These are phyloP conservation scores for Leishmania mexicana DNA, from an alignment of 208 protist genomes.

Conservation along the genomic window DNA sequence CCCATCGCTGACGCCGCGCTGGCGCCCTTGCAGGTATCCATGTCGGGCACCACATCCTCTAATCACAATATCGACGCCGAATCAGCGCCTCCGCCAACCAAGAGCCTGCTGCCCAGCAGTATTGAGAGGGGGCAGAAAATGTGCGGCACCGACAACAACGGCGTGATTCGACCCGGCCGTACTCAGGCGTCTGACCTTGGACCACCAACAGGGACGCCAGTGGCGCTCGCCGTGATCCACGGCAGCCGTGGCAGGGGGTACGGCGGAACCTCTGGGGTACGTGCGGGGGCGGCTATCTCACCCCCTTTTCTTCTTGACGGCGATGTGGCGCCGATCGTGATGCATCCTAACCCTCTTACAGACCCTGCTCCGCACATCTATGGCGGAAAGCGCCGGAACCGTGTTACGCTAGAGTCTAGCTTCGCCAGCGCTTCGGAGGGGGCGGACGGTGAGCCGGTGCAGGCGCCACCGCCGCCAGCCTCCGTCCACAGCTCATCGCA, in stretches of 20 bases:
- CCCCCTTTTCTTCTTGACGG: background rate
- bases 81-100: background rate
- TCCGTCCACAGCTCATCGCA: background rate
- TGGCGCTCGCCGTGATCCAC: background rate
- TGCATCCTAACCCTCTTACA: background rate
- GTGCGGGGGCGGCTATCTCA: background rate
- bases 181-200: background rate
- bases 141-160: background rate
- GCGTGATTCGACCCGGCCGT: background rate
- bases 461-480: background rate
- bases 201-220: background rate
- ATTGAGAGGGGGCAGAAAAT: background rate
- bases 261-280: background rate
- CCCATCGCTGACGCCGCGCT: background rate
- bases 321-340: background rate
- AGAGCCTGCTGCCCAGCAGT: background rate
- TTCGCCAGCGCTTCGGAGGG: background rate
- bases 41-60: background rate
- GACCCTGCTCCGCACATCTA: constrained; percentile 6
- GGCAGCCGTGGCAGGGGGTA: background rate
- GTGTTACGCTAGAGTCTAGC: background rate
- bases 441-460: background rate
- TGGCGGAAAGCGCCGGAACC: background rate
- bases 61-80: background rate
- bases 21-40: background rate